phyloP scores from a whole-genome alignment of 768 basidiomycete genomes.

The Xerocomellus amylosporus region DNA sequence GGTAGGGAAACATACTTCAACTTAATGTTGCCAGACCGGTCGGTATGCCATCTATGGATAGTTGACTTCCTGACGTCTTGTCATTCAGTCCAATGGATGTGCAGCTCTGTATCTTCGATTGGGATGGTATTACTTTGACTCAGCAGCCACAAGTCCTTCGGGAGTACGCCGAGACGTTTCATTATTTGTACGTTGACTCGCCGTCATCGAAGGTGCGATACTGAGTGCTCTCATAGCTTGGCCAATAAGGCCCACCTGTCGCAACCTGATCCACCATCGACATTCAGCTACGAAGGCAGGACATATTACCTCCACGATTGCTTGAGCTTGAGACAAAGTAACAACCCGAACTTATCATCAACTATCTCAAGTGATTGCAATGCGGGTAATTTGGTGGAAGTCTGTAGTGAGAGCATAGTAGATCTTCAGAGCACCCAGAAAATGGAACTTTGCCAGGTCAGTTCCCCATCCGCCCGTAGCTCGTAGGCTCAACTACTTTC shows the following conservation, averaged over 20 bases:
- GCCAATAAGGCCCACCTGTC: constrained; percentile 19
- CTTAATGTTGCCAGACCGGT: constrained; percentile 61
- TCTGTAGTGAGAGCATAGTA: constrained; percentile 45
- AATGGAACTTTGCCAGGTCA: constrained; percentile 53
- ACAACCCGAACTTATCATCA: constrained; percentile 21
- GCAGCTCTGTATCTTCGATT: constrained; percentile 44
- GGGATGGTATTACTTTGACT: constrained; percentile 22
- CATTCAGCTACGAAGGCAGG: constrained; percentile 34
- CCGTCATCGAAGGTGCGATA: neutral
- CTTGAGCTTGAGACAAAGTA: constrained; percentile 47
- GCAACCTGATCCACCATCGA: constrained; percentile 50
- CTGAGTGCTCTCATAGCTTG: constrained; percentile 33
- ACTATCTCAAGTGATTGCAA: constrained; percentile 1
- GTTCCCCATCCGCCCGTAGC: constrained; percentile 7
- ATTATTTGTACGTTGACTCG: constrained; percentile 40
- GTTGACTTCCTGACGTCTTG: constrained; percentile 2
- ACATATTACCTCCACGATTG: constrained; percentile 48
- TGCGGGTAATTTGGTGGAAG: constrained; percentile 5
- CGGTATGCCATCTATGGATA: constrained; percentile 3
- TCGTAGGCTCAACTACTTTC: constrained; percentile 1
- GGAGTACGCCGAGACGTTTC: constrained; percentile 40
- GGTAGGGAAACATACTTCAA: constrained; percentile 42
- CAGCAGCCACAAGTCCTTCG: constrained; percentile 43
- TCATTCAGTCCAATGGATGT: constrained; percentile 54
- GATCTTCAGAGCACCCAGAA: constrained; percentile 57